These are phyloP conservation scores for Penicillium sp. DNA, from an alignment of 2,329 filamentous ascomycete genomes.

Conservation along the genomic window DNA sequence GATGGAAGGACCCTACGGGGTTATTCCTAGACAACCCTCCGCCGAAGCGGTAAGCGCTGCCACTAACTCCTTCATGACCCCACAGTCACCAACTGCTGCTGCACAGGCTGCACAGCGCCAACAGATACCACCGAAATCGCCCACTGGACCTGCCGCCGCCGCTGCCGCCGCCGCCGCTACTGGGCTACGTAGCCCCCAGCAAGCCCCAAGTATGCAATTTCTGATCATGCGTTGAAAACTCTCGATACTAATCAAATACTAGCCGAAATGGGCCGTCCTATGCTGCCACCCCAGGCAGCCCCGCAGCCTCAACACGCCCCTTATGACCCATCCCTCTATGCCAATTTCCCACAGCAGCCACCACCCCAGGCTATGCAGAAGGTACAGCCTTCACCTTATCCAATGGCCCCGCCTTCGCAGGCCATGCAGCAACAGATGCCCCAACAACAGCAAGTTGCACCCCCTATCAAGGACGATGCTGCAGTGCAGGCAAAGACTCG, in stretches of 20 bases:
- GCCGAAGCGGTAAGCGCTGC: constrained; percentile 38
- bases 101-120: constrained; percentile 33
- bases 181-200: constrained; percentile 39
- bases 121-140: constrained; percentile 41
- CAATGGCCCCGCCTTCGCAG: constrained; percentile 23
- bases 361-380: constrained; percentile 25
- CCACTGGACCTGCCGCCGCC: constrained; percentile 41
- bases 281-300: constrained; percentile 22
- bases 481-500: constrained; percentile 44
- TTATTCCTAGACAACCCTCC: constrained; percentile 31
- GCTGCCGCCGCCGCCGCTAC: constrained; percentile 43
- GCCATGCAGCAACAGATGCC: constrained; percentile 17
- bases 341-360: constrained; percentile 28
- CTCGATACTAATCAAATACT: constrained; percentile 23
- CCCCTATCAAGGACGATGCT: constrained; percentile 24
- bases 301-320: constrained; percentile 41
- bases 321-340: constrained; percentile 39
- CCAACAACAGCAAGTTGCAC: constrained; percentile 18
- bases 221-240: not conserved
- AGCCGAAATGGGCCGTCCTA: constrained; percentile 35
- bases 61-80: constrained; percentile 36
- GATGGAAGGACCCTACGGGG: constrained; percentile 30
- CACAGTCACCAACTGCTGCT: constrained; percentile 37
- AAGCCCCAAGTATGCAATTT: constrained; percentile 30
- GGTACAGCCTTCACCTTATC: constrained; percentile 19